Evolutionary conservation across 148 eudicot genomes (phyloP).

Genomic region (Vaccinium macrocarpon): DNA sequence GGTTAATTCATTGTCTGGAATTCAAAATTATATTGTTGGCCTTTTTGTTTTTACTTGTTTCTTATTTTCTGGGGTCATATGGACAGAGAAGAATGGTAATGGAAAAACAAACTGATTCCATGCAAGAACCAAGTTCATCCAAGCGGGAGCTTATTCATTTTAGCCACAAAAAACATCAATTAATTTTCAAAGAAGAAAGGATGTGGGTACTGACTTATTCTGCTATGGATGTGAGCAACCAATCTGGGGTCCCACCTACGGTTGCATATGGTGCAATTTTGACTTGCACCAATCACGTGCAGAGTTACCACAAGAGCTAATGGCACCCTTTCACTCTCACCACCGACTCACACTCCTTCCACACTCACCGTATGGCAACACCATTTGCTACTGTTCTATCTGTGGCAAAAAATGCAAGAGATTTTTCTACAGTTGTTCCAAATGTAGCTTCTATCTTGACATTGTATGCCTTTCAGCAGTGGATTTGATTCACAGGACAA

Average conservation of each 20-base stretch:
- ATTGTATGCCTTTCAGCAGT: background rate
- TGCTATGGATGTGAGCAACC: background rate
- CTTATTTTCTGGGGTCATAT: too few species aligned
- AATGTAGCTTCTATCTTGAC: background rate
- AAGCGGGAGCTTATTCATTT: too few species aligned
- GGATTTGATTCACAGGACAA: background rate
- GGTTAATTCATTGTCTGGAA: background rate
- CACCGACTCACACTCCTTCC: background rate
- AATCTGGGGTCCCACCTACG: background rate
- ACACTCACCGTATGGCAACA: background rate
- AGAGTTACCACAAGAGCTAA: background rate
- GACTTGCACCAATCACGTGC: background rate
- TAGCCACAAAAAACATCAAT: too few species aligned
- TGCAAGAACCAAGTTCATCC: too few species aligned
- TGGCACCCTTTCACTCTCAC: background rate
- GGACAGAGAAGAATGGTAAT: too few species aligned
- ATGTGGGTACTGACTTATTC: background rate
- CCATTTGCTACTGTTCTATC: background rate
- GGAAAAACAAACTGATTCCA: too few species aligned
- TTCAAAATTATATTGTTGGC: too few species aligned
- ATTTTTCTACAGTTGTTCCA: background rate
- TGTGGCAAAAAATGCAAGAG: background rate
- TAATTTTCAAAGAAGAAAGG: background rate
- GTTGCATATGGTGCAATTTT: background rate
- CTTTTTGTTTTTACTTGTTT: too few species aligned